These are phyloP conservation scores for Garcia nutans DNA, from an alignment of 345 rosid species.

Conservation along the genomic window DNA sequence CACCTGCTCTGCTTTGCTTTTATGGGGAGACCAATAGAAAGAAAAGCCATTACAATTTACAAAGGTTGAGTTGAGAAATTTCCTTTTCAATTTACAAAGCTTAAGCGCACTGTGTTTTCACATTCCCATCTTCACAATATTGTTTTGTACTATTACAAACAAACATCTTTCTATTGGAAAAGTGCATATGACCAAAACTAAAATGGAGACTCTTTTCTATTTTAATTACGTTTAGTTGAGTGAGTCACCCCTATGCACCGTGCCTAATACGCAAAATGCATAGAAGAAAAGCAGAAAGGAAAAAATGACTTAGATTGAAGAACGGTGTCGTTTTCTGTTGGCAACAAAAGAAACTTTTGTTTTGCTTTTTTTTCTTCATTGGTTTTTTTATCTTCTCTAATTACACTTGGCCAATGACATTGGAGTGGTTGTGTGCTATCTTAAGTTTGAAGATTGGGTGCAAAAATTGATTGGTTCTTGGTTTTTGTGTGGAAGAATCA, in stretches of 20 bases:
- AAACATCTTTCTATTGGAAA: not conserved
- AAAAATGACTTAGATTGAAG: not conserved
- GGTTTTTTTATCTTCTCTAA: no score
- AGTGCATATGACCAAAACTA: not conserved
- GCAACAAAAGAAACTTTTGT: not conserved
- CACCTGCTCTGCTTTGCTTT: slow-evolving; percentile 42
- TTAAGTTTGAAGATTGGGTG: slow-evolving; percentile 25
- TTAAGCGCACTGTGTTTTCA: slow-evolving; percentile 16
- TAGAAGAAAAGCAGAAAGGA: slow-evolving; percentile 12
- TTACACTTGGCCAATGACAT: not conserved
- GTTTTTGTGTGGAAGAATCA: slow-evolving; percentile 4
- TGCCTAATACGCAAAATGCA: slow-evolving; percentile 15
- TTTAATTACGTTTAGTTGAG: no score
- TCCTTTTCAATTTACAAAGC: slow-evolving; percentile 32
- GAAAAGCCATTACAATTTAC: slow-evolving; percentile 12
- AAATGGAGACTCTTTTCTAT: not conserved
- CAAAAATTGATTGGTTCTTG: not conserved
- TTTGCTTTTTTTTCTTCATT: no score
- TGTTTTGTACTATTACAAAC: not conserved
- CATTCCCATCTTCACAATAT: not conserved
- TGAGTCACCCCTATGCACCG: not conserved
- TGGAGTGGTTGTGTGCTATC: slow-evolving; percentile 26
- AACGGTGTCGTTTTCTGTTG: not conserved
- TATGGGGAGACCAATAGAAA: slow-evolving; percentile 1
- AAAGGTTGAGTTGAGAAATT: slow-evolving; percentile 37